Evolutionary conservation across 768 basidiomycete genomes (phyloP), one percentile per base, ranked within the genome.

Genomic region (Auricularia auricula-judae): DNA sequence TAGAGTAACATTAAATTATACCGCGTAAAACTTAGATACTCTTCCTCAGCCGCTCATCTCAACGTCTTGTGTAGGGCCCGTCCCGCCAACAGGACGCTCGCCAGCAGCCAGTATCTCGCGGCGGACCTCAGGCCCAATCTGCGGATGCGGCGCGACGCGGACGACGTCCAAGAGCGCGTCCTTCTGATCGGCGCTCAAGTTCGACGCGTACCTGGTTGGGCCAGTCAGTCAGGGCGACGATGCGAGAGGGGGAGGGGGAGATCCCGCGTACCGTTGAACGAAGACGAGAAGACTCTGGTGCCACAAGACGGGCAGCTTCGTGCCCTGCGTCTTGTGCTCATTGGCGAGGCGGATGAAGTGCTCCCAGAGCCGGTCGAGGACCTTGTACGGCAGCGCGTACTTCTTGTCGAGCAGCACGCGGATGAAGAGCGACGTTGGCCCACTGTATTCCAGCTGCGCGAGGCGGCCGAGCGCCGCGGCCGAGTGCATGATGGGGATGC

Each of bases 291-390:
- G 80, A 73, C 91, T 92, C 76, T 99, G 97, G 74, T 99, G 93
- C 97, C 97, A 99, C 11, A 99, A 80, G 12, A 98, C 97, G n/a
- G 97, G 96, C 36, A 98, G 81, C 72, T 87, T 86, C 21, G 77
- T 79, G 64, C 81, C 85, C 56, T 84, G 86, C 62, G 54, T 72
- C 75, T 88, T 91, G 76, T 92, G 90, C 14, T 86, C 87, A 74
- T 97, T 96, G 33, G 94, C 93, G 53, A 98, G 86, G 33, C 94
- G 88, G 70, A 98, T 93, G 74, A 97, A 99, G 78, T 99, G 97
- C 81, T 97, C 96, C 12, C 98, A 95, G 65, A 99, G 84, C 2
- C 92, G 90, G 72, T 99, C 97, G 63, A 99, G 85, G 35, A 97
- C 96, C 77, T 98, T 96, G 81, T 94, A 99, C 0, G 97, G 97